Conservation (phyloP, 805 yeast genomes). For the Ogataea thermomethanolica region DNA sequence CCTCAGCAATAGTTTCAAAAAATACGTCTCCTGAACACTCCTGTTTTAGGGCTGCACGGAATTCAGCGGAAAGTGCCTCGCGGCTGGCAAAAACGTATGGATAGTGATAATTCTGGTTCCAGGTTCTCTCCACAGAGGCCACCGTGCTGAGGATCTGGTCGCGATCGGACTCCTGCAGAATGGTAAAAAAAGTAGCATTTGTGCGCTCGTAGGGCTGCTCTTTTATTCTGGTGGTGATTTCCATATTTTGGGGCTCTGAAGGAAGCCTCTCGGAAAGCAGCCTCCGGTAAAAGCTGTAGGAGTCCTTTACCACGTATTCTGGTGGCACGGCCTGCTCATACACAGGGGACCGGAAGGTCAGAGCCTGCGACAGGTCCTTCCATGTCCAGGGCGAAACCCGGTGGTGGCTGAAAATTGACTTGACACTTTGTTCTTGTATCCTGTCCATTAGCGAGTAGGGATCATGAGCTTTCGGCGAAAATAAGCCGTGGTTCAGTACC, state of each 20-base stretch:
- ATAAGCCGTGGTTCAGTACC: constrained; percentile 3
- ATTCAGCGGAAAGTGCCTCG: constrained; percentile 53
- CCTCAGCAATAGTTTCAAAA: constrained; percentile 32
- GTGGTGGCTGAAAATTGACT: not conserved
- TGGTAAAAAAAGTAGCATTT: constrained; percentile 65
- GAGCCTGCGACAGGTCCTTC: constrained; percentile 9
- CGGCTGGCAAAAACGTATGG: constrained; percentile 77
- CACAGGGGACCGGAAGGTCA: constrained; percentile 11
- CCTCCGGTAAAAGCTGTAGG: constrained; percentile 36
- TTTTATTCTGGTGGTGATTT: constrained; percentile 21
- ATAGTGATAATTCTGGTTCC: constrained; percentile 62
- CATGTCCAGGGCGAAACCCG: constrained; percentile 11
- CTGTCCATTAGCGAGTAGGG: constrained; percentile 7
- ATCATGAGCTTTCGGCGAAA: constrained; percentile 3
- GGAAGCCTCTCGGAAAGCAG: constrained; percentile 34
- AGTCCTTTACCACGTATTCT: constrained; percentile 32
- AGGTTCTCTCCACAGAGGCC: constrained; percentile 51
- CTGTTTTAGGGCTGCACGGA: constrained; percentile 42
- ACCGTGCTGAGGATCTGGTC: constrained; percentile 47
- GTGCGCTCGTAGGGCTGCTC: constrained; percentile 33
- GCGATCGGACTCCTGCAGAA: constrained; percentile 62
- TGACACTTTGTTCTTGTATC: constrained; percentile 8
- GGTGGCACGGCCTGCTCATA: constrained; percentile 13
- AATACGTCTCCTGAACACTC: constrained; percentile 30
- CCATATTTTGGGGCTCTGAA: constrained; percentile 41